These are phyloP conservation scores for Penicillium olsonii DNA, from an alignment of 2,329 filamentous ascomycete genomes.

Conservation along the genomic window DNA sequence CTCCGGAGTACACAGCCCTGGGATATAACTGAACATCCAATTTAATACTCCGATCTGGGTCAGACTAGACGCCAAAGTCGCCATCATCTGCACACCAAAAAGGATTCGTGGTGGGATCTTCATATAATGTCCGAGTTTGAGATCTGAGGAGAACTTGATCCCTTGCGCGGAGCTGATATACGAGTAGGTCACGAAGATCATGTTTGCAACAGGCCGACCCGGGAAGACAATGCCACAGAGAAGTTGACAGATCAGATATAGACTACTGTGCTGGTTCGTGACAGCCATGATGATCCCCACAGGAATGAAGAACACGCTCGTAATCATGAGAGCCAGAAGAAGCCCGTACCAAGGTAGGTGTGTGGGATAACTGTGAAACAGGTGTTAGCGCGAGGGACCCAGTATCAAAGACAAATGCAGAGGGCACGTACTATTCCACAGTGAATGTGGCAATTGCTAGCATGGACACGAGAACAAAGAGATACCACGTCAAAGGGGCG, in stretches of 20 bases:
- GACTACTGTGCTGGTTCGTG: slow-evolving; percentile 84
- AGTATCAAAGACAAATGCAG: neutral
- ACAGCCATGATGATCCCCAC: slow-evolving; percentile 93
- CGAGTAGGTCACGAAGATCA: slow-evolving; percentile 90
- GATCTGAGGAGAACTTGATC: slow-evolving; percentile 82
- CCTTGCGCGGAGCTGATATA: slow-evolving; percentile 88
- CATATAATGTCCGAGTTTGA: slow-evolving; percentile 71
- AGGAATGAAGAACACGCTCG: slow-evolving; percentile 80
- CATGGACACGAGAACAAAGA: slow-evolving; percentile 74
- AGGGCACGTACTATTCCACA: slow-evolving; percentile 70
- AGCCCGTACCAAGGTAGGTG: slow-evolving; percentile 86
- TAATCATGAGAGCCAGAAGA: slow-evolving; percentile 74
- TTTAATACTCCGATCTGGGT: slow-evolving; percentile 84
- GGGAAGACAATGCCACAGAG: slow-evolving; percentile 81
- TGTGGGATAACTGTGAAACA: slow-evolving; percentile 66
- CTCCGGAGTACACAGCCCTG: slow-evolving; percentile 72
- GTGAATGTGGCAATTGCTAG: slow-evolving; percentile 77
- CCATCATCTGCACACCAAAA: slow-evolving; percentile 61
- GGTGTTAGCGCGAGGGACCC: slow-evolving; percentile 22
- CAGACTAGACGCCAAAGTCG: slow-evolving; percentile 68
- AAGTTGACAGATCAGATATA: slow-evolving; percentile 83
- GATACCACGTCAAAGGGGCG: slow-evolving; percentile 79
- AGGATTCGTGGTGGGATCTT: slow-evolving; percentile 64
- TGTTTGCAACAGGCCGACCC: slow-evolving; percentile 83
- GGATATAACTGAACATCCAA: slow-evolving; percentile 83